Percentiles rank a stretch among this genome's conserved stretches.
Evolutionary conservation across 257 asterid species (phyloP).

Genomic region (Cruciata laevipes): DNA sequence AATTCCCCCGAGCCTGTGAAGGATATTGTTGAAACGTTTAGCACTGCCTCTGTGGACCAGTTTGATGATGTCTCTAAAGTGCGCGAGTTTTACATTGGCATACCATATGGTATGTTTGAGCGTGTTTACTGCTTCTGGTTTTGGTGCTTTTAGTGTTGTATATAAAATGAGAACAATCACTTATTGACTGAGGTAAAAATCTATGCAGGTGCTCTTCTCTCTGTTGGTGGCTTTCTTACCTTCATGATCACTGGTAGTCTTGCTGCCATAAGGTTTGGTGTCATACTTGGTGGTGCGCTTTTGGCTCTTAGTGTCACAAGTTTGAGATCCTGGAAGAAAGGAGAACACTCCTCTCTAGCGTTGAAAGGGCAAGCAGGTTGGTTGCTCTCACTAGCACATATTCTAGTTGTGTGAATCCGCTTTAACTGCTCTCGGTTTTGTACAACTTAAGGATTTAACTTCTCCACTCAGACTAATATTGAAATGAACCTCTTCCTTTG

Average conservation of each 20-base stretch:
- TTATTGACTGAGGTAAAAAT: not conserved
- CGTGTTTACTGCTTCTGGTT: no score
- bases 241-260: conserved; percentile 79
- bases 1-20: conserved; percentile 71
- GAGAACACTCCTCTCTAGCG: conserved; percentile 48
- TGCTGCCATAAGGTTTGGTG: conserved; percentile 75
- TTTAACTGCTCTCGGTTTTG: not conserved
- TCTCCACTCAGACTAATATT: not conserved
- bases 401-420: not conserved
- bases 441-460: not conserved
- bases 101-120: conserved; percentile 67
- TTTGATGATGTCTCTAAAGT: conserved; percentile 53
- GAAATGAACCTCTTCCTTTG: conserved; percentile 24
- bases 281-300: conserved; percentile 76
- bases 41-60: conserved; percentile 50
- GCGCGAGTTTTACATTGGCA: conserved; percentile 76
- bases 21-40: conserved; percentile 74
- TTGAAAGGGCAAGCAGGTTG: conserved; percentile 85
- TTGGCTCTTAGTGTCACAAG: conserved; percentile 78
- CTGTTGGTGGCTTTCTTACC: conserved; percentile 63
- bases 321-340: conserved; percentile 71
- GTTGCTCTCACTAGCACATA: conserved; percentile 1
- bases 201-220: conserved; percentile 65
- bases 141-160: not conserved
- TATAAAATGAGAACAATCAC: not conserved